A percentile compares a stretch with the other conserved stretches of the same genome.
Evolutionary conservation across 164 flowering plant genomes (phyloP).

Genomic region (Dillenia turbinata): DNA sequence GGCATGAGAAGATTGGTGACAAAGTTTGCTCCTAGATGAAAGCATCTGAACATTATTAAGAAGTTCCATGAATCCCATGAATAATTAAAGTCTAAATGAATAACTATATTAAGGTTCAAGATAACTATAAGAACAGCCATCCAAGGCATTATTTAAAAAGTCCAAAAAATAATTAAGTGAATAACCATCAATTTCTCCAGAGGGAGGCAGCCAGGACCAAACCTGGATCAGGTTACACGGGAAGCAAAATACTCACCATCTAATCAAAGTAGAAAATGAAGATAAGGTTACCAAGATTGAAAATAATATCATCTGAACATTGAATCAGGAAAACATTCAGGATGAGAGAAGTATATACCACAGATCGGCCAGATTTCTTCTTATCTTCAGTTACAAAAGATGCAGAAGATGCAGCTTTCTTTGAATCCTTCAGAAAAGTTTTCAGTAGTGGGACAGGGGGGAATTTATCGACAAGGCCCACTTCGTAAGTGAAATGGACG

Average conservation of each 20-base stretch:
- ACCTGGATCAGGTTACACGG: not conserved
- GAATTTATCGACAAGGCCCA: conserved; percentile 76
- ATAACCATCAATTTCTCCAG: no score
- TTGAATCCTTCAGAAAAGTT: conserved; percentile 80
- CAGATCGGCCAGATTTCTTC: conserved; percentile 61
- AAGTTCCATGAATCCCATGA: no score
- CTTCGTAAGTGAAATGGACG: conserved; percentile 88
- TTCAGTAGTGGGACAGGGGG: conserved; percentile 87
- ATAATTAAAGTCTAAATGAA: no score
- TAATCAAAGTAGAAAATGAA: not conserved
- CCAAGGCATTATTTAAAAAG: no score
- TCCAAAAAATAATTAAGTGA: no score
- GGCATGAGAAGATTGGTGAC: not conserved
- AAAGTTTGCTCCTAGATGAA: no score
- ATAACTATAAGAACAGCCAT: no score
- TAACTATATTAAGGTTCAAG: no score
- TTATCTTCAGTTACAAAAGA: conserved; percentile 43
- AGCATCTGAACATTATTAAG: no score
- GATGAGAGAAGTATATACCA: conserved; percentile 31
- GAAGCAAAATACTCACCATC: not conserved
- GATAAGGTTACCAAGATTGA: not conserved
- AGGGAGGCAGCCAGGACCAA: no score
- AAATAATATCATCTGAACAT: not conserved
- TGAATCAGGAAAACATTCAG: no score
- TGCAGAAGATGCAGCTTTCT: conserved; percentile 61